These are phyloP conservation scores for Saturnispora halmiae DNA, from an alignment of 805 yeast species.

Conservation along the genomic window DNA sequence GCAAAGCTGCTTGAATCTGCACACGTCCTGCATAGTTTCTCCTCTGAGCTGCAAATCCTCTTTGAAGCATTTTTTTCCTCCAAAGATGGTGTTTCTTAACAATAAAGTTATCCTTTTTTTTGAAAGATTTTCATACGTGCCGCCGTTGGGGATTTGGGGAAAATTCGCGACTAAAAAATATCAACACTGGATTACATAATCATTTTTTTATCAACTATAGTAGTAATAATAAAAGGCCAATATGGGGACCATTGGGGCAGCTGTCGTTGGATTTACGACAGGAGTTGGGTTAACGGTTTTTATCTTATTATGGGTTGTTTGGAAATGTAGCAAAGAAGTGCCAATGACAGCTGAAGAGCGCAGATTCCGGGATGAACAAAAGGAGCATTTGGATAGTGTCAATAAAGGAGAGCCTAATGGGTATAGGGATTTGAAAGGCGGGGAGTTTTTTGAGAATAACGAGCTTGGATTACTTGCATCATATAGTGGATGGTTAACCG, in stretches of 20 bases:
- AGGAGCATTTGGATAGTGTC: slow-evolving; percentile 20
- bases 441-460: slow-evolving; percentile 52
- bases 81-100: too few relatives aligned
- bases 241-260: not conserved
- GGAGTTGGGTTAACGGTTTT: too few relatives aligned
- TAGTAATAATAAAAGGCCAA: too few relatives aligned
- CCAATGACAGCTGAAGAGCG: slow-evolving; percentile 19
- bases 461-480: slow-evolving; percentile 56
- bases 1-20: slow-evolving; percentile 23
- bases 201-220: too few relatives aligned
- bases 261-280: too few relatives aligned
- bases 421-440: slow-evolving; percentile 39
- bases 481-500: slow-evolving; percentile 71
- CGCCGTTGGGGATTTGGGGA: too few relatives aligned
- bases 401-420: slow-evolving; percentile 22
- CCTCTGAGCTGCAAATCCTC: slow-evolving; percentile 2
- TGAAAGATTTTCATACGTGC: too few relatives aligned
- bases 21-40: slow-evolving; percentile 27
- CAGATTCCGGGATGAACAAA: slow-evolving; percentile 13
- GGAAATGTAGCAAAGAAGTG: not conserved
- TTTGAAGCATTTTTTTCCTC: not conserved
- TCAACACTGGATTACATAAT: not conserved
- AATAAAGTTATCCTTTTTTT: too few relatives aligned
- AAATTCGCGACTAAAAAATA: too few relatives aligned
- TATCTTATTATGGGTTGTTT: not conserved